Conservation (phyloP, 2,329 filamentous ascomycete species). For the Fusarium pininemorale region DNA sequence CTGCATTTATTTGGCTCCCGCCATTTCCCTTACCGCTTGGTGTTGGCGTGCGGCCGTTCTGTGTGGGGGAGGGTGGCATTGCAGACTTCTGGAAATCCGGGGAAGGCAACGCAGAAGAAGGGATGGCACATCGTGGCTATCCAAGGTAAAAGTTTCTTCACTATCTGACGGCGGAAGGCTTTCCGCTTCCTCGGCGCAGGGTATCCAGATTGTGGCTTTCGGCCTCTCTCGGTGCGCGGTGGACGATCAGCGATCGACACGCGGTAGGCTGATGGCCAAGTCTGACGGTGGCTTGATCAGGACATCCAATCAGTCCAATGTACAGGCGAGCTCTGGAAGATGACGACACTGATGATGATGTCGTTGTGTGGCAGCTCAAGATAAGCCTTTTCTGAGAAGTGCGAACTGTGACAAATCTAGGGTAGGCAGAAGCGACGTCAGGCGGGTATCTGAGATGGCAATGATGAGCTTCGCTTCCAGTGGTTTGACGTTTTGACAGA, state of each 20-base stretch:
- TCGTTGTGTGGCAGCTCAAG: constrained; percentile 2
- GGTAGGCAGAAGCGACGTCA: not conserved
- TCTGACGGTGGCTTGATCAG: constrained; percentile 21
- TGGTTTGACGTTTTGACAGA: constrained; percentile 1
- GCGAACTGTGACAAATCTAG: not conserved
- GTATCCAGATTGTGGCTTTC: not conserved
- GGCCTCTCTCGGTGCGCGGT: constrained; percentile 21
- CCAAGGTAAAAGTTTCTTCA: not conserved
- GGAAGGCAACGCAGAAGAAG: constrained; percentile 11
- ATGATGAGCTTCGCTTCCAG: constrained; percentile 7
- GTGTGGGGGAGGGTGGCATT: constrained; percentile 33
- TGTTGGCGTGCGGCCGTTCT: constrained; percentile 20
- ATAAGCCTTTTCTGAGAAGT: constrained; percentile 1
- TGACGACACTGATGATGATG: constrained; percentile 27
- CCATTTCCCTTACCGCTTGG: constrained; percentile 23
- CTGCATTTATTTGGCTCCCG: constrained; percentile 33
- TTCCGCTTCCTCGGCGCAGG: constrained; percentile 18
- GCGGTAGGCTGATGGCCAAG: constrained; percentile 19
- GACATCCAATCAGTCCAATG: constrained; percentile 13
- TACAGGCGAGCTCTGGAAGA: constrained; percentile 9
- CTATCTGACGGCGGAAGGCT: constrained; percentile 24
- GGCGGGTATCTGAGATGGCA: not conserved
- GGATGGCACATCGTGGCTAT: not conserved
- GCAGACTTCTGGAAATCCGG: constrained; percentile 37
- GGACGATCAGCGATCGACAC: constrained; percentile 29